Evolutionary conservation across 139 green algal genomes (phyloP), one percentile per base, ranked within the genome.

Genomic region (Tetraselmis chui): DNA sequence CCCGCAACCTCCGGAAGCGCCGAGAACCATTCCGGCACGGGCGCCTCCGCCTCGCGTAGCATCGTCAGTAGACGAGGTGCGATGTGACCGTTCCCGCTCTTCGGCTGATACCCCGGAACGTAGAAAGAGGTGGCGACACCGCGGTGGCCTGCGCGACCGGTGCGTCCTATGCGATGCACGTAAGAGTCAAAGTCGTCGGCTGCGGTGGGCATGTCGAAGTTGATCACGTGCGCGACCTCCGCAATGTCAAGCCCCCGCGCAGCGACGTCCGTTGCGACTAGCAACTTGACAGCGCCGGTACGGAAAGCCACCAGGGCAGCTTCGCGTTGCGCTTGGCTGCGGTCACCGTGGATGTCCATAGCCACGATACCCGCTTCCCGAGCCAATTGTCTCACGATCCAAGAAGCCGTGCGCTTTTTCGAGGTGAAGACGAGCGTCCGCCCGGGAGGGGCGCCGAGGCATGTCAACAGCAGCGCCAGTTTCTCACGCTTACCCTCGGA

Each of bases 221-320:
- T 96, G 88, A 96, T 93, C 77, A 97, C 93, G 82, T 97, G 93
- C 32, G 91, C 93, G 31, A 97, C 89, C 84, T 96, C 89, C 1
- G 93, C 92, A 79, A 97, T 97, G 84, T 97, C 93, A 28, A 99
- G 91, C 0, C 97, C 97, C 58, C 96, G 93, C 0, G 96, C 96
- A 0, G 96, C 96, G n/a, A 99, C 96, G 84, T 99, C 96, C 1
- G 96, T 99, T 45, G 96, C 96, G 22, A 98, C 91, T 80, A 98
- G 88, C 59, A 98, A 90, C 2, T 92, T 91, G 28, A 85, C 93
- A 28, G 89, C 85, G 76, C 96, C 97, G 5, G 87, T 90, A 31
- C 94, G 91, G 94, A 99, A 99, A n/a, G 83, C 87, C 32, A 84
- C 76, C 75, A 97, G 84, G 30, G 88, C 85, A 0, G 85, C 81